Percentiles rank a stretch among this genome's conserved stretches.
These are phyloP conservation scores for Trametes sp. DNA, from an alignment of 1,284 basidiomycete species.

Conservation along the genomic window DNA sequence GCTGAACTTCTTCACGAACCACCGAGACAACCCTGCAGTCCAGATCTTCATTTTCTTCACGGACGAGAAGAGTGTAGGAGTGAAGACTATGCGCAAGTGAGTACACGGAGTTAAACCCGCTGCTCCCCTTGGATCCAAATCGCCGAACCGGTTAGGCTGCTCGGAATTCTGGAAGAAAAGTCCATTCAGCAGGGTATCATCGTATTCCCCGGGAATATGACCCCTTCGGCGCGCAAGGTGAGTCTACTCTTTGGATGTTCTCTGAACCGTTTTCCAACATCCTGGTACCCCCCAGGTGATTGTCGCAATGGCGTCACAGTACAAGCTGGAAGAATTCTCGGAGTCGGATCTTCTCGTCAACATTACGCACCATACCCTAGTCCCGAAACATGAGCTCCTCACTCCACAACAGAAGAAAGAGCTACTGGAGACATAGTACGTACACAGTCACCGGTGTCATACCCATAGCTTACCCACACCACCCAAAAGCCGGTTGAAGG, in stretches of 20 bases:
- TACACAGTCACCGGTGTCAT: conserved; percentile 34
- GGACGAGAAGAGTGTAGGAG: conserved; percentile 91
- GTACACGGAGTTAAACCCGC: conserved; percentile 41
- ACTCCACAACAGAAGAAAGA: conserved; percentile 87
- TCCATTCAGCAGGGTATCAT: conserved; percentile 92
- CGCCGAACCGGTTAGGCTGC: conserved; percentile 62
- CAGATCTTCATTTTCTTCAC: conserved; percentile 96
- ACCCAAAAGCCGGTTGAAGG: conserved; percentile 86
- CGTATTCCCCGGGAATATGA: conserved; percentile 97
- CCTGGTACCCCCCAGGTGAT: conserved; percentile 70
- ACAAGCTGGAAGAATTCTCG: conserved; percentile 94
- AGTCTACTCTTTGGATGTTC: conserved; percentile 29
- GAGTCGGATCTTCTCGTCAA: conserved; percentile 97
- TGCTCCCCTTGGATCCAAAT: background rate
- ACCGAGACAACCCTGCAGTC: conserved; percentile 70
- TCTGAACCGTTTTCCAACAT: conserved; percentile 14
- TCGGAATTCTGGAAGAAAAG: conserved; percentile 89
- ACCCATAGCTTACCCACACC: conserved; percentile 20
- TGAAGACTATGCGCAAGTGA: conserved; percentile 96
- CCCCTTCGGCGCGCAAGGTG: conserved; percentile 94
- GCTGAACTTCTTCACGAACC: conserved; percentile 89
- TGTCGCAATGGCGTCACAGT: conserved; percentile 85
- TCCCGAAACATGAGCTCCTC: conserved; percentile 93
- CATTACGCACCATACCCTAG: conserved; percentile 95
- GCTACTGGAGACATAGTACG: conserved; percentile 93